These are phyloP conservation scores for Fusarium xylarioides DNA, from an alignment of 2,329 filamentous ascomycete species.

Conservation along the genomic window DNA sequence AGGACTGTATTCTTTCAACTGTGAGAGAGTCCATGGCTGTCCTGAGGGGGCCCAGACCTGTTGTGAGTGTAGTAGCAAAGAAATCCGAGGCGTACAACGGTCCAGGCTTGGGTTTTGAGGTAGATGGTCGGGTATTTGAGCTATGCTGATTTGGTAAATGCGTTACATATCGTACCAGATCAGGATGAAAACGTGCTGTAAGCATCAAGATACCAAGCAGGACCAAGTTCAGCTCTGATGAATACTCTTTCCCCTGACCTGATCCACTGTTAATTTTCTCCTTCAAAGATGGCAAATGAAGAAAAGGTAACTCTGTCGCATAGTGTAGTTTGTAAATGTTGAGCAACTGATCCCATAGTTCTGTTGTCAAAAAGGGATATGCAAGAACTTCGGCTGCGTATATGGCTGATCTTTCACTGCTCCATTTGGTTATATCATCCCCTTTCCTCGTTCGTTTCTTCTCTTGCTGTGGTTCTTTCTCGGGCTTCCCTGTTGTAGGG, in stretches of 20 bases:
- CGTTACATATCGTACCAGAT: conserved; percentile 6
- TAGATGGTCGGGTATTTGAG: neutral
- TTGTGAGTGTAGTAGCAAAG: conserved; percentile 1
- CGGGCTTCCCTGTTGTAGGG: neutral
- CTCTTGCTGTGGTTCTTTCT: conserved; percentile 1
- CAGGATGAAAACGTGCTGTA: conserved; percentile 8
- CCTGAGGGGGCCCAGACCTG: neutral
- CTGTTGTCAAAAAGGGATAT: conserved; percentile 67
- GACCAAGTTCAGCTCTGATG: conserved; percentile 9
- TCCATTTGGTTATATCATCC: neutral
- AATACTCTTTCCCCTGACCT: neutral
- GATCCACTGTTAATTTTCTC: neutral
- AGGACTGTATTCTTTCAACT: neutral
- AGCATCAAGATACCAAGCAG: conserved; percentile 14
- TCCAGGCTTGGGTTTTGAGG: neutral
- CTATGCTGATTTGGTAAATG: neutral
- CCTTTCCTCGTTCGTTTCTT: conserved; percentile 2
- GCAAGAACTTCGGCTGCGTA: conserved; percentile 69
- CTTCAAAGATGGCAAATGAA: conserved; percentile 60
- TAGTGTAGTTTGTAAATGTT: conserved; percentile 77
- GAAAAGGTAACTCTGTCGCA: conserved; percentile 75
- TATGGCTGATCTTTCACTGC: conserved; percentile 6
- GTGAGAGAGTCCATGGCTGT: neutral
- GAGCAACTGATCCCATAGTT: conserved; percentile 75
- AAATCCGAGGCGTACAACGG: neutral